Percentiles rank a stretch among this genome's conserved stretches.
Evolutionary conservation across 768 basidiomycete genomes (phyloP).

Genomic region (Filobasidium floriforme): DNA sequence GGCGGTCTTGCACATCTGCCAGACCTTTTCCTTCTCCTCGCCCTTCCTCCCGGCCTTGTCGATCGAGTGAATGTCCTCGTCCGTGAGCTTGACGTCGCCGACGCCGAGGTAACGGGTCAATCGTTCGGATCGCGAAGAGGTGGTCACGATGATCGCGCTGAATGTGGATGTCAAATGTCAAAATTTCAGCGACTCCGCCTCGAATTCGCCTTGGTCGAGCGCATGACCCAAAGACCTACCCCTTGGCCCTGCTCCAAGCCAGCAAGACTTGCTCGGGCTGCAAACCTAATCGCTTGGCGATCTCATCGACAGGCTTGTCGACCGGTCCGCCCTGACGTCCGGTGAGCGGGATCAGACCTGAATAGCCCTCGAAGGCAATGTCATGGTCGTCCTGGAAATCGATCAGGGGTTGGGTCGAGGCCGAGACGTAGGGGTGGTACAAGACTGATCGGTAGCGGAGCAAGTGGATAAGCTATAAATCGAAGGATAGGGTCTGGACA

Average conservation of each 20-base stretch:
- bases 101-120: slow-evolving; percentile 62
- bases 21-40: slow-evolving; percentile 16
- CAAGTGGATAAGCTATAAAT: slow-evolving; percentile 7
- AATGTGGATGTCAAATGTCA: neutral
- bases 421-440: slow-evolving; percentile 62
- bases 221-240: slow-evolving; percentile 52
- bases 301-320: slow-evolving; percentile 53
- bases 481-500: neutral
- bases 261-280: slow-evolving; percentile 62
- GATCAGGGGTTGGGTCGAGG: slow-evolving; percentile 54
- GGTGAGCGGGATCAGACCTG: slow-evolving; percentile 60
- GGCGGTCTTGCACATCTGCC: neutral
- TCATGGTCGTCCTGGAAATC: slow-evolving; percentile 54
- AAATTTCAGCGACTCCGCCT: neutral
- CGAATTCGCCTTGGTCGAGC: slow-evolving; percentile 51
- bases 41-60: slow-evolving; percentile 44
- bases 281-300: slow-evolving; percentile 54
- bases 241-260: slow-evolving; percentile 62
- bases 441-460: neutral
- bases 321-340: slow-evolving; percentile 58
- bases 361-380: slow-evolving; percentile 62
- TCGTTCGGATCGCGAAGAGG: slow-evolving; percentile 47
- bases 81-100: slow-evolving; percentile 52
- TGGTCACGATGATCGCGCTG: slow-evolving; percentile 43
- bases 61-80: slow-evolving; percentile 42